Evolutionary conservation across 441 rosid genomes (phyloP).

Genomic region (Jatropha multifida): DNA sequence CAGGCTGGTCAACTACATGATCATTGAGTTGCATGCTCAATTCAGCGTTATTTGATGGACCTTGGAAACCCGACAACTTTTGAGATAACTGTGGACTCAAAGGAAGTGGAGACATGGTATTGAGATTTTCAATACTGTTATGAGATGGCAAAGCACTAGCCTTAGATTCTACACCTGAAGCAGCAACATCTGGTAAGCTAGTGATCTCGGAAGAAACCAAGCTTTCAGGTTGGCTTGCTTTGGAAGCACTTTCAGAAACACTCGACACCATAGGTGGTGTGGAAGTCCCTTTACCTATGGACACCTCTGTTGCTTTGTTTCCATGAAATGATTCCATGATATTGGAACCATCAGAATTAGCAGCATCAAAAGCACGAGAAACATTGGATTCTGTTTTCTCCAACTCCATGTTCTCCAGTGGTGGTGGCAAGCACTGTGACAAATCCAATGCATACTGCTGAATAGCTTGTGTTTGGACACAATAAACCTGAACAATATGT

Average conservation of each 20-base stretch:
- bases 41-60: constrained; percentile 35
- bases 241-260: constrained; percentile 32
- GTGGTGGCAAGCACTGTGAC: constrained; percentile 73
- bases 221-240: constrained; percentile 32
- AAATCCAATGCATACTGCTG: constrained; percentile 90
- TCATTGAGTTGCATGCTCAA: constrained; percentile 34
- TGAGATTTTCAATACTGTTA: constrained; percentile 37
- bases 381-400: constrained; percentile 58
- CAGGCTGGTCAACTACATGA: constrained; percentile 41
- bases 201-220: constrained; percentile 43
- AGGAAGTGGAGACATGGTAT: constrained; percentile 40
- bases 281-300: constrained; percentile 27
- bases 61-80: constrained; percentile 54
- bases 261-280: constrained; percentile 27
- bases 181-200: constrained; percentile 32
- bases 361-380: constrained; percentile 40
- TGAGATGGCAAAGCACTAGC: constrained; percentile 35
- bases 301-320: constrained; percentile 35
- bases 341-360: constrained; percentile 29
- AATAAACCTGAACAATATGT: constrained; percentile 68
- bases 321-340: constrained; percentile 39
- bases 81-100: constrained; percentile 56
- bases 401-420: constrained; percentile 50
- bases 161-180: constrained; percentile 41
- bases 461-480: constrained; percentile 91